Conservation (phyloP, 805 yeast genomes). For the Blastobotrys parvus region DNA sequence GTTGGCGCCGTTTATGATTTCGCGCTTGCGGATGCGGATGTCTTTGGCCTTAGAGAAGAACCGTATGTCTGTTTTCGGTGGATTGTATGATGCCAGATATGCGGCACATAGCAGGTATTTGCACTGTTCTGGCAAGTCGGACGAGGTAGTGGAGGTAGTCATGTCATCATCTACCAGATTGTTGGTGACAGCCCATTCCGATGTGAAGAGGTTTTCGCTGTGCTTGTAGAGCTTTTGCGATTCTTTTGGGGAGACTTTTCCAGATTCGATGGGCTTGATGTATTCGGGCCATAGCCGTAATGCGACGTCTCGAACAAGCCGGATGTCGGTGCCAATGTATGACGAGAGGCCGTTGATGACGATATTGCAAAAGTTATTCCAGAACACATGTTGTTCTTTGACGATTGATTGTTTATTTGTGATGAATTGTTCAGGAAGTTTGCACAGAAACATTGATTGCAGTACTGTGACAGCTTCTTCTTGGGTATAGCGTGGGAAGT, state of each 20-base stretch:
- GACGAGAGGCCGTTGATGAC: constrained; percentile 37
- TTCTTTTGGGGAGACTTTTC: constrained; percentile 7
- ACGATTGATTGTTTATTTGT: too few relatives aligned
- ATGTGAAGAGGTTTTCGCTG: constrained; percentile 20
- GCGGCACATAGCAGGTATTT: constrained; percentile 74
- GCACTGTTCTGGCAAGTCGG: constrained; percentile 43
- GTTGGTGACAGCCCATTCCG: constrained; percentile 17
- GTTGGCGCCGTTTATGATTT: constrained; percentile 36
- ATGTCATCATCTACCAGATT: constrained; percentile 13
- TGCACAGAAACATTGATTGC: constrained; percentile 24
- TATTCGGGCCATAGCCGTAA: constrained; percentile 27
- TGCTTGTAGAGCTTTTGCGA: constrained; percentile 20
- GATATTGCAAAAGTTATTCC: constrained; percentile 36
- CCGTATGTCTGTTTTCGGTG: constrained; percentile 58
- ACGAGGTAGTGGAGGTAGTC: not conserved
- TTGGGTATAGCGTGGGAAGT: constrained; percentile 35
- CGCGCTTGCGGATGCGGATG: constrained; percentile 32
- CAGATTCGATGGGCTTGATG: constrained; percentile 18
- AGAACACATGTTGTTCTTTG: constrained; percentile 25
- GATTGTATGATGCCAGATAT: constrained; percentile 72
- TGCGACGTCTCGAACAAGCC: constrained; percentile 20
- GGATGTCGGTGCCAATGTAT: constrained; percentile 39
- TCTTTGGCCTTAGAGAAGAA: constrained; percentile 59
- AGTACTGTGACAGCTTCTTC: constrained; percentile 33
- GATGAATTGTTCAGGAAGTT: not conserved